Conservation (phyloP, 208 protist species). For the Trypanosoma vivax region DNA sequence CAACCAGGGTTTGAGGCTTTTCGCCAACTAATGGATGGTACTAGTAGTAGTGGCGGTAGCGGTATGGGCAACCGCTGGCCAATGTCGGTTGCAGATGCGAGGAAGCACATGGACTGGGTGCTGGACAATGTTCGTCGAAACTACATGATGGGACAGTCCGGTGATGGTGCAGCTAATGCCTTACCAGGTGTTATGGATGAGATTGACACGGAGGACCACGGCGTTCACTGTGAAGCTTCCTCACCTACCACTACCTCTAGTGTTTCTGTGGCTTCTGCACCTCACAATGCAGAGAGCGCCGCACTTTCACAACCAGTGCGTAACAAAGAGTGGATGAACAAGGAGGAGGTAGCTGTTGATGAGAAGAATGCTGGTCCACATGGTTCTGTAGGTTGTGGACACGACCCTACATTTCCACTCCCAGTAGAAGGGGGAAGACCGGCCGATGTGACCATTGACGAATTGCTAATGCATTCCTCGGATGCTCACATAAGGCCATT, state of each 20-base stretch:
- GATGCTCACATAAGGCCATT: slow-evolving; percentile 87
- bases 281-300: too few relatives aligned
- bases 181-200: slow-evolving; percentile 7
- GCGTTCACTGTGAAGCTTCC: background rate
- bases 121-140: slow-evolving; percentile 21
- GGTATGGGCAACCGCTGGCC: background rate
- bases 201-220: slow-evolving; percentile 13
- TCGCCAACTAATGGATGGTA: background rate
- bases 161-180: slow-evolving; percentile 2
- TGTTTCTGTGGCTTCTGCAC: background rate
- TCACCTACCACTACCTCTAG: background rate
- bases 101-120: slow-evolving; percentile 14
- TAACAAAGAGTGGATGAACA: too few relatives aligned
- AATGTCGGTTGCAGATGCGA: background rate
- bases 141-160: slow-evolving; percentile 17
- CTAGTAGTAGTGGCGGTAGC: too few relatives aligned
- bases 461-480: slow-evolving; percentile 53
- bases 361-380: background rate
- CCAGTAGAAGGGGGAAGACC: background rate
- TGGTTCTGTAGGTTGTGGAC: background rate
- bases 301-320: too few relatives aligned
- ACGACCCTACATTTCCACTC: too few relatives aligned
- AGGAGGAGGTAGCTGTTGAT: background rate
- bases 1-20: slow-evolving; percentile 57
- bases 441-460: slow-evolving; percentile 19